phyloP scores from a whole-genome alignment of 2,329 filamentous ascomycete species.

The Periconia sp. region DNA sequence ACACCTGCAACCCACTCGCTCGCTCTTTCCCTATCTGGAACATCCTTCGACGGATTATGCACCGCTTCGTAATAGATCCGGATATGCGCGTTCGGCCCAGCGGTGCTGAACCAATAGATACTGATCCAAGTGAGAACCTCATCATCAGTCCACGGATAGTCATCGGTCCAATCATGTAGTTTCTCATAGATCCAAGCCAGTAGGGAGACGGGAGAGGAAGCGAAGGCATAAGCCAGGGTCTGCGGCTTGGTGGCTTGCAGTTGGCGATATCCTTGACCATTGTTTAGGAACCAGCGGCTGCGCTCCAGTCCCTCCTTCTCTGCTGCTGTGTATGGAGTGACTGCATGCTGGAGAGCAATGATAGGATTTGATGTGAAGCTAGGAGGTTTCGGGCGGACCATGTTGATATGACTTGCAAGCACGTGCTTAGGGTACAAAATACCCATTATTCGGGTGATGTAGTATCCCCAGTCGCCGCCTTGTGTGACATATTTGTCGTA shows the following conservation, averaged over 20 bases:
- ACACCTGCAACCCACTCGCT: conserved; percentile 53
- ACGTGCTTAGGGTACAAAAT: conserved; percentile 63
- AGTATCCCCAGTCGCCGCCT: conserved; percentile 75
- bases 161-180: conserved; percentile 76
- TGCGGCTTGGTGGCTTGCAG: conserved; percentile 73
- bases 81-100: conserved; percentile 70
- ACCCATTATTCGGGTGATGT: conserved; percentile 68
- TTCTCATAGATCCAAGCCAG: conserved; percentile 85
- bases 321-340: conserved; percentile 59
- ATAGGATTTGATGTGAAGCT: conserved; percentile 58
- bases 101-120: conserved; percentile 73
- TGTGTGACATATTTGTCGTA: conserved; percentile 64
- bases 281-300: conserved; percentile 61
- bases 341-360: conserved; percentile 62
- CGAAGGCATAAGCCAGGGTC: conserved; percentile 72
- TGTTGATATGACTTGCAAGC: conserved; percentile 68
- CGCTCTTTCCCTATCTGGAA: conserved; percentile 42
- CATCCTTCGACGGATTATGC: conserved; percentile 45
- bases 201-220: conserved; percentile 72
- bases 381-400: conserved; percentile 53
- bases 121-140: conserved; percentile 77
- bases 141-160: conserved; percentile 75
- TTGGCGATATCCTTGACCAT: conserved; percentile 65
- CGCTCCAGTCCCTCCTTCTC: conserved; percentile 62
- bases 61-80: conserved; percentile 75